Conservation (phyloP, 768 basidiomycete genomes). For the Suillus hirtellus region DNA sequence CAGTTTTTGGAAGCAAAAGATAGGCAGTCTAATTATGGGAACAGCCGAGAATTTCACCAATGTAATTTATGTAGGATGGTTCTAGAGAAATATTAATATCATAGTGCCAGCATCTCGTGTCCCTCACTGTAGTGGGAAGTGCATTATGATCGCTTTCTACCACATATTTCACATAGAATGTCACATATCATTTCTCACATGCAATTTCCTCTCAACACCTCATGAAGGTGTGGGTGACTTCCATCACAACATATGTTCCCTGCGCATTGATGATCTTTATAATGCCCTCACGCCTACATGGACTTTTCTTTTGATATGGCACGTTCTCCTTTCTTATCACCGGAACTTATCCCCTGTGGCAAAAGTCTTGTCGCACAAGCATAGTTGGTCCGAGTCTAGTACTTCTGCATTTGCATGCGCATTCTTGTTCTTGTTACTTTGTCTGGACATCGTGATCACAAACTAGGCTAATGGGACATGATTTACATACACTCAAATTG, state of each 20-base stretch:
- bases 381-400: not conserved
- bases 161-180: too few relatives aligned
- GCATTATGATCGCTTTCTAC: too few relatives aligned
- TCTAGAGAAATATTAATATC: too few relatives aligned
- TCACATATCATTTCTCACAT: too few relatives aligned
- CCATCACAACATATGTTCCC: not conserved
- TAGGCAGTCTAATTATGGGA: too few relatives aligned
- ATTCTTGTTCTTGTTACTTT: constrained; percentile 1
- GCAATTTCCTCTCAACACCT: too few relatives aligned
- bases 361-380: not conserved
- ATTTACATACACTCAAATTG: not conserved
- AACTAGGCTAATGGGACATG: not conserved
- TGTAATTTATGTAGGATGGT: too few relatives aligned
- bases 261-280: not conserved
- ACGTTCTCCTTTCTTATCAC: not conserved
- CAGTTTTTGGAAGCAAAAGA: too few relatives aligned
- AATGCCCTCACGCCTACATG: not conserved
- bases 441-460: not conserved
- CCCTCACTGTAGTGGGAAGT: too few relatives aligned
- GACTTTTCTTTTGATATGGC: not conserved
- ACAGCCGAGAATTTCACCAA: too few relatives aligned
- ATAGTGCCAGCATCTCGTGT: too few relatives aligned
- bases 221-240: not conserved
- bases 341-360: not conserved
- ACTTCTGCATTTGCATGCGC: not conserved